phyloP scores from a whole-genome alignment of 164 flowering plant genomes.

The Magnolia kwangsiensis region DNA sequence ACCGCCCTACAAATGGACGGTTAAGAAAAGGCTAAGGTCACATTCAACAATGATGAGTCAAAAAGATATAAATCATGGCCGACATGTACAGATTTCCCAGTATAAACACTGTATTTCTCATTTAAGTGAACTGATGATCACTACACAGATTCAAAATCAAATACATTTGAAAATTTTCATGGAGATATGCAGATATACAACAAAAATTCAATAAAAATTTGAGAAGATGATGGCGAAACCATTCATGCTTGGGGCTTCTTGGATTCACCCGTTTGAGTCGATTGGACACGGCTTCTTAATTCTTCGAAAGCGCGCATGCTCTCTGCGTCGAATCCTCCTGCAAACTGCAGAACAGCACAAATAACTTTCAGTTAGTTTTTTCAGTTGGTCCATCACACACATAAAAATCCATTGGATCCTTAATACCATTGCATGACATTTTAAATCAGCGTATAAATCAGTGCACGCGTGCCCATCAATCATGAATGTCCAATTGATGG shows the following conservation, averaged over 20 bases:
- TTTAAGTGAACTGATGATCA: neutral
- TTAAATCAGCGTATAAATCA: neutral
- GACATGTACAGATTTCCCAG: too few relatives aligned
- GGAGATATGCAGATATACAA: constrained; percentile 9
- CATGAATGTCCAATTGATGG: too few relatives aligned
- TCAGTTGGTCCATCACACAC: neutral
- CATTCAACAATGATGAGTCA: too few relatives aligned
- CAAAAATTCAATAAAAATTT: neutral
- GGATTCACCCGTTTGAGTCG: constrained; percentile 32
- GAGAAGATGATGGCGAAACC: neutral
- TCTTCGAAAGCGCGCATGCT: constrained; percentile 95
- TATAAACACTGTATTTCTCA: neutral
- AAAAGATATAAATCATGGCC: too few relatives aligned
- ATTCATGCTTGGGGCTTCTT: constrained; percentile 31
- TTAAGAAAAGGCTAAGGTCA: too few relatives aligned
- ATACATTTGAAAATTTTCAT: too few relatives aligned
- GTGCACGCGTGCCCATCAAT: too few relatives aligned
- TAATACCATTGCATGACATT: neutral
- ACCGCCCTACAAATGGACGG: too few relatives aligned
- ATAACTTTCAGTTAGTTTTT: neutral
- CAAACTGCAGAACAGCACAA: constrained; percentile 47
- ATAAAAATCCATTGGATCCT: neutral
- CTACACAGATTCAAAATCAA: neutral
- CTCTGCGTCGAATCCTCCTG: constrained; percentile 92
- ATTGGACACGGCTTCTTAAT: constrained; percentile 51